These are phyloP conservation scores for Cruciata laevipes DNA, from an alignment of 257 asterid species.

Conservation along the genomic window DNA sequence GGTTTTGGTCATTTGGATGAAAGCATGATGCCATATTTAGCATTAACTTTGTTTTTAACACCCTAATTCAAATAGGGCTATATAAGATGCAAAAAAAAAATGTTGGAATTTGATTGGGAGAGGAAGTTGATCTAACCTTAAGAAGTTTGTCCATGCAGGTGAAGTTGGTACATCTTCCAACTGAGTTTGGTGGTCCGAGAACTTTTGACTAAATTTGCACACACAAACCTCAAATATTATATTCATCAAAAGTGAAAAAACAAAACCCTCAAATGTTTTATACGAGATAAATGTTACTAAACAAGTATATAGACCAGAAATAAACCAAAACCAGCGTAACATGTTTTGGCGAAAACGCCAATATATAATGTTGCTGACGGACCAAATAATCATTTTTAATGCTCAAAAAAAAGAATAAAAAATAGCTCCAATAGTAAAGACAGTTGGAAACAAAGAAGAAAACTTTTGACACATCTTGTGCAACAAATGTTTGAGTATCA, in stretches of 20 bases:
- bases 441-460: not conserved
- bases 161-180: slow-evolving; percentile 9
- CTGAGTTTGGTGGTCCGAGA: slow-evolving; percentile 8
- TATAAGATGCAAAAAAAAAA: not conserved
- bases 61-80: not conserved
- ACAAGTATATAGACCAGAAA: no score
- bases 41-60: not conserved
- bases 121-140: slow-evolving; percentile 9
- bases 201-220: not conserved
- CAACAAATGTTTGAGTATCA: not conserved
- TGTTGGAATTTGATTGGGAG: not conserved
- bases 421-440: not conserved
- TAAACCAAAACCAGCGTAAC: no score
- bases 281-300: no score
- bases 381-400: no score
- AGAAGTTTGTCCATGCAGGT: not conserved
- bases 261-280: no score
- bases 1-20: slow-evolving; percentile 38
- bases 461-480: not conserved
- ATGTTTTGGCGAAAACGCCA: no score
- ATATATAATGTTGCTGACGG: no score
- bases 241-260: not conserved
- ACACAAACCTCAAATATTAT: not conserved
- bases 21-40: slow-evolving; percentile 42
- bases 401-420: not conserved